Evolutionary conservation across 495 filamentous ascomycete species (phyloP), one percentile per base, ranked within the genome.

Genomic region (Xylaria longipes): DNA sequence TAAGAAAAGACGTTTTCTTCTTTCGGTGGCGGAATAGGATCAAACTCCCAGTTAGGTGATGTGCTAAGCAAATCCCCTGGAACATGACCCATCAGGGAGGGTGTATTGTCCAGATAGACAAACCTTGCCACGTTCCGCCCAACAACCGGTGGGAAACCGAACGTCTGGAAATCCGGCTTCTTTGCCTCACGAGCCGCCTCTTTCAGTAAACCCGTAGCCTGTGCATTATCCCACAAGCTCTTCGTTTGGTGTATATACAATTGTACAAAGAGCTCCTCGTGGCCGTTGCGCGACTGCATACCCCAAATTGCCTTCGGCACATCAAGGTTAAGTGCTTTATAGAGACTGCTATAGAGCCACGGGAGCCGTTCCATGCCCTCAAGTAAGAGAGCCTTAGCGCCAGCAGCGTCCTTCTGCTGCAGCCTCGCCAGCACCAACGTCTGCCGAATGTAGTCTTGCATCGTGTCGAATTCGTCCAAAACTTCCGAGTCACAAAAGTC

Each of bases 211-310:
- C 87, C 82, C 1, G 87, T 88, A 11, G 90, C 87, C 73, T 93
- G 90, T 0, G 94, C 88, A 1, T 91, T 94, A 71, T 93, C 94
- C 97, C 97, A 99, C 20, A 98, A 85, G 75, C 97, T 93, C 76
- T 95, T 96, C 3, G 93, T 88, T 39, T 91, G 89, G 29, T 89
- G 82, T 46, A 94, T 87, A 79, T 98, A 98, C 0, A 97, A 85
- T 72, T 93, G 89, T 2, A 90, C 89, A 66, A 94, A 83, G 14
- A 98, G 84, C 62, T 88, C 87, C 69, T 97, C 92, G n/a, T 87
- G 84, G 15, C 87, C 82, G 7, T 89, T 88, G 4, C 87, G 87
- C 29, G 94, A 89, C 75, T 88, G 84, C 63, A 89, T 85, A 50
- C 93, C 95, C 95, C 95, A 98, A 43, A 98, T 89, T 0, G 89